A percentile compares a stretch with the other conserved stretches of the same genome.
Evolutionary conservation across 164 flowering plant genomes (phyloP).

Genomic region (Saururus chinensis): DNA sequence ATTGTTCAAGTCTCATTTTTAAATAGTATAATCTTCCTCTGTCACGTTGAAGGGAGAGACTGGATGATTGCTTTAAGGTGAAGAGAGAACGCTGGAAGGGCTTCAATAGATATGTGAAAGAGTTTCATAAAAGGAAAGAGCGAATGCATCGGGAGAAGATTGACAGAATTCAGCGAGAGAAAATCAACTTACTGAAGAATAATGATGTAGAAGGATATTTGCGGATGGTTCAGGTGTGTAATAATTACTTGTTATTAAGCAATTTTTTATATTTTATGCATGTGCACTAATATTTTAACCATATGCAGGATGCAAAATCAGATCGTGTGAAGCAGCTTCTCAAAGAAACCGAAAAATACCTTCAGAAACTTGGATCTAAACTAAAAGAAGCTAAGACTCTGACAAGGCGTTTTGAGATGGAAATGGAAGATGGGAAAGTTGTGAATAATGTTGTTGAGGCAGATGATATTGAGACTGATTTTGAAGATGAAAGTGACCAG

Average conservation of each 20-base stretch:
- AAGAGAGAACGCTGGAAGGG: constrained; percentile 94
- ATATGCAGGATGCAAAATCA: constrained; percentile 85
- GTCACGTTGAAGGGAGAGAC: constrained; percentile 24
- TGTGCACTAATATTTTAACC: neutral
- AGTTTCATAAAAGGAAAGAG: constrained; percentile 95
- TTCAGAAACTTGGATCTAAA: constrained; percentile 90
- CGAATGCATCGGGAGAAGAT: constrained; percentile 89
- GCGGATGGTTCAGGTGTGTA: constrained; percentile 91
- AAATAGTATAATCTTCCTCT: too few species aligned
- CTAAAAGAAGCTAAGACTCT: constrained; percentile 66
- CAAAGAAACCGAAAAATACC: constrained; percentile 96
- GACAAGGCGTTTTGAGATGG: constrained; percentile 53
- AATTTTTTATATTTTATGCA: neutral
- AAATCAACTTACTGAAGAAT: constrained; percentile 86
- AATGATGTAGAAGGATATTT: constrained; percentile 99
- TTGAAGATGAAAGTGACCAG: constrained; percentile 85
- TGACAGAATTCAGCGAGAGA: constrained; percentile 98
- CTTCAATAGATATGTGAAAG: constrained; percentile 79
- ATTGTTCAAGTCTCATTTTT: too few species aligned
- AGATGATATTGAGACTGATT: constrained; percentile 41
- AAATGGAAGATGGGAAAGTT: constrained; percentile 44
- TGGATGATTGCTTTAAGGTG: constrained; percentile 76
- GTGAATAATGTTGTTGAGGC: constrained; percentile 31
- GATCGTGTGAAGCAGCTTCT: constrained; percentile 94
- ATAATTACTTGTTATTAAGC: neutral